Evolutionary conservation across 2,329 filamentous ascomycete genomes (phyloP).

Genomic region (Aspergillus brunneoviolaceus): DNA sequence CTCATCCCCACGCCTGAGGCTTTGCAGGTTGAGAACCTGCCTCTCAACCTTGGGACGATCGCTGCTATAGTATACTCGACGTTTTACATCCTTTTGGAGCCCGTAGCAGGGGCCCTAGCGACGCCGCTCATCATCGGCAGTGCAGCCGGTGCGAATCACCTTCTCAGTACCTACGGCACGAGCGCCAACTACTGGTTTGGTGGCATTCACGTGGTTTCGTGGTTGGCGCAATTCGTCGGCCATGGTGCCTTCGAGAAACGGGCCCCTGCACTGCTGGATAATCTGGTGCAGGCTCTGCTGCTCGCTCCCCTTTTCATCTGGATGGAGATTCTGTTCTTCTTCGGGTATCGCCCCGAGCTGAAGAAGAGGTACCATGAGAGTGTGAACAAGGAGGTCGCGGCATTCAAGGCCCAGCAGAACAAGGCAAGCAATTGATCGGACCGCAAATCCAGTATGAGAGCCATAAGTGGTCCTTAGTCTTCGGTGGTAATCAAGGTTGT

Average conservation of each 20-base stretch:
- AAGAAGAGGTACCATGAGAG: constrained; percentile 75
- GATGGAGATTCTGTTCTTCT: constrained; percentile 86
- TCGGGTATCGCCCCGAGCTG: constrained; percentile 87
- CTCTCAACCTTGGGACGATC: constrained; percentile 60
- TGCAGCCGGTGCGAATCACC: constrained; percentile 73
- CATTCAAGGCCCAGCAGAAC: constrained; percentile 62
- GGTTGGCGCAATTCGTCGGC: constrained; percentile 88
- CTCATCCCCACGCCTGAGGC: constrained; percentile 55
- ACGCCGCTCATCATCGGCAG: constrained; percentile 73
- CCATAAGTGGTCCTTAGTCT: neutral
- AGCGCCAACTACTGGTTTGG: constrained; percentile 65
- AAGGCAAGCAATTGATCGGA: constrained; percentile 22
- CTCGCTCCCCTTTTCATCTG: constrained; percentile 95
- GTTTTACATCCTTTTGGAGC: constrained; percentile 89
- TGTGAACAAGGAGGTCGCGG: constrained; percentile 73
- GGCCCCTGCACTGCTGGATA: constrained; percentile 86
- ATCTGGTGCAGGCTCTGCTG: constrained; percentile 86
- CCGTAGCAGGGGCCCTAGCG: constrained; percentile 79
- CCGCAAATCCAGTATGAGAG: neutral
- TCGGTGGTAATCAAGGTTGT: neutral
- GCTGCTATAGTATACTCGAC: constrained; percentile 64
- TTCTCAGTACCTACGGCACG: constrained; percentile 63
- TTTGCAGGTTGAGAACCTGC: constrained; percentile 57
- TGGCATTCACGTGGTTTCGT: constrained; percentile 69
- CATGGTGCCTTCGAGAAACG: constrained; percentile 87